These are phyloP conservation scores for Hirschioporus abietinus DNA, from an alignment of 768 basidiomycete genomes.

Conservation along the genomic window DNA sequence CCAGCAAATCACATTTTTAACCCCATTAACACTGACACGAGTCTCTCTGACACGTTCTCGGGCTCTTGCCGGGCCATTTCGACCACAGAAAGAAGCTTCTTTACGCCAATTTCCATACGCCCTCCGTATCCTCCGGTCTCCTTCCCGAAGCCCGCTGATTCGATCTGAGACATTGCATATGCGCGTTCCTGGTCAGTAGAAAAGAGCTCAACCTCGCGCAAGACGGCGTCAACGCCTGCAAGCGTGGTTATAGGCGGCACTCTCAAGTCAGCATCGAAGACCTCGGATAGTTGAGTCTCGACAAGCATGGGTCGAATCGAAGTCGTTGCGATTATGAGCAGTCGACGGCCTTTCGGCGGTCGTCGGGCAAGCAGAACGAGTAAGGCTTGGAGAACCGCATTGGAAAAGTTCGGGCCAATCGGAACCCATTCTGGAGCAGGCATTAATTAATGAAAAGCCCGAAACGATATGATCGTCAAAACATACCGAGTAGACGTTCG, in stretches of 20 bases:
- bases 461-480: background rate
- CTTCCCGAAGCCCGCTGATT: slow-evolving; percentile 68
- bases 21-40: slow-evolving; percentile 60
- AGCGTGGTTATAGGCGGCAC: slow-evolving; percentile 79
- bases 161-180: slow-evolving; percentile 58
- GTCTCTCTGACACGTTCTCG: slow-evolving; percentile 67
- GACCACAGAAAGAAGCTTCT: slow-evolving; percentile 83
- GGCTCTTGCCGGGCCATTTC: slow-evolving; percentile 99
- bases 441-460: slow-evolving; percentile 4
- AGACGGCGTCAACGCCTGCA: slow-evolving; percentile 63
- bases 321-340: slow-evolving; percentile 89
- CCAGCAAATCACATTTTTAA: slow-evolving; percentile 30
- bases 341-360: slow-evolving; percentile 93
- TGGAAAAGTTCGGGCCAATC: slow-evolving; percentile 95
- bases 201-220: slow-evolving; percentile 80
- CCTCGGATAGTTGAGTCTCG: slow-evolving; percentile 84
- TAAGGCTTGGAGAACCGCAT: slow-evolving; percentile 84
- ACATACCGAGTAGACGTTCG: slow-evolving; percentile 84
- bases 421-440: slow-evolving; percentile 80
- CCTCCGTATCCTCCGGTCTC: slow-evolving; percentile 28
- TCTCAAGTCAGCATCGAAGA: slow-evolving; percentile 82
- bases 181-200: slow-evolving; percentile 44
- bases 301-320: slow-evolving; percentile 81
- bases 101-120: slow-evolving; percentile 79
- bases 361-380: slow-evolving; percentile 82